Evolutionary conservation across 306 rosid genomes (phyloP).

Genomic region (Glycine soja): DNA sequence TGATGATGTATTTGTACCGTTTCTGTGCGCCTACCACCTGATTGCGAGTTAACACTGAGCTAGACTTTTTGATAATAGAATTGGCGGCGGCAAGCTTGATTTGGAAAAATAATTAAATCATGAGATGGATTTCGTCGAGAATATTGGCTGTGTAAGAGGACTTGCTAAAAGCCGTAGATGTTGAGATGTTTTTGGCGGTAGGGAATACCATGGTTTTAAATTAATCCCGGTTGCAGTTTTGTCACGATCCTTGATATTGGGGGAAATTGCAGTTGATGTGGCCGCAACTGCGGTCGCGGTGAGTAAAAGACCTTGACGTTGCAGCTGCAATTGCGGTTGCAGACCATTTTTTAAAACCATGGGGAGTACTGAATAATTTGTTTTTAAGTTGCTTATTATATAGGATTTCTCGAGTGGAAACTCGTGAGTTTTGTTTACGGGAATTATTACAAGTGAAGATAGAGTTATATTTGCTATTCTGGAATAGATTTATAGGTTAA

Average conservation of each 20-base stretch:
- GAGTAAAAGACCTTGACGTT: neutral
- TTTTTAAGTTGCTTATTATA: neutral
- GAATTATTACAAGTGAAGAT: constrained; percentile 1
- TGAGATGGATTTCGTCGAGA: neutral
- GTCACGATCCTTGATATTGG: too few relatives aligned
- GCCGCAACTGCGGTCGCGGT: too few relatives aligned
- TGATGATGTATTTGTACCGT: constrained; percentile 4
- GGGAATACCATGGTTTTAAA: neutral
- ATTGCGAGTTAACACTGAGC: neutral
- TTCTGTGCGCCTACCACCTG: neutral
- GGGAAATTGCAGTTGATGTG: neutral
- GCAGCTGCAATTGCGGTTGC: neutral
- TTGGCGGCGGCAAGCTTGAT: constrained; percentile 26
- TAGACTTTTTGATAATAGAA: neutral
- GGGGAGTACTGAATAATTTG: neutral
- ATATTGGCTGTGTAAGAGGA: neutral
- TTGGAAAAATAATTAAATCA: neutral
- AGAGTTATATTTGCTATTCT: constrained; percentile 20
- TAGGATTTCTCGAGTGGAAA: neutral
- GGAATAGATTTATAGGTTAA: constrained; percentile 26
- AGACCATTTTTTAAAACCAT: neutral
- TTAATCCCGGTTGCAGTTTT: too few relatives aligned
- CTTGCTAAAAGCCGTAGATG: neutral
- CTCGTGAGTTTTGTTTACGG: constrained; percentile 13
- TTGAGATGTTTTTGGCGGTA: constrained; percentile 23